Evolutionary conservation across 2,329 filamentous ascomycete species (phyloP), one percentile per base, ranked within the genome.

Genomic region (Cytospora leucostoma): DNA sequence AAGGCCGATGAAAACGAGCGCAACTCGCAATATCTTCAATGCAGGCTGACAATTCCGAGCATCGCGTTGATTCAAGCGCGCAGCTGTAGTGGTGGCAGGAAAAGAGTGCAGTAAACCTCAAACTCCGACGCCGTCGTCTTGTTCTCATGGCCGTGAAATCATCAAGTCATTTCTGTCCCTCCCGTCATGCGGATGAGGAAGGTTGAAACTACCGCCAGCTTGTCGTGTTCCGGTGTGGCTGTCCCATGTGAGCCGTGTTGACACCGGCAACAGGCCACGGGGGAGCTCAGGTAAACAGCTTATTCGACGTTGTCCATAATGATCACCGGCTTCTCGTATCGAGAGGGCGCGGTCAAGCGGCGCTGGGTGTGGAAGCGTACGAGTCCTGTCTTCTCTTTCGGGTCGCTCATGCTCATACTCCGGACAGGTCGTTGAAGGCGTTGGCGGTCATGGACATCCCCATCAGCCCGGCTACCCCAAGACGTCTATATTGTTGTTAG

Each of bases 391-490:
- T 65, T 65, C 54, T 77, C 78, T 6, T 75, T 74, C 50, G 82
- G 81, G 17, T 77, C 77, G 49, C 77, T 79, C 68, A 83, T 73
- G 56, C 76, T 75, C 60, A 74, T 68, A 5, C 76, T 74, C 35
- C 73, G 78, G 68, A 73, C 73, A 17, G 81, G 80, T 44, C 77
- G 76, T 47, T 77, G 84, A 80, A 91, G 87, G 72, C 90, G 88
- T 69, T 87, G 82, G 67, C 84, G 84, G 76, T 96, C 90, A 76
- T 96, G 90, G 69, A 89, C 84, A 76, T 97, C 93, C 73, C 92
- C 93, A 71, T 95, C 93, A 71, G 92, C 91, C 76, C 93, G 89
- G 78, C 92, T 97, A 73, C 93, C 93, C 93, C 93, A 97, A 59
- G 93, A 94, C 52, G 93, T 97, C 93, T 97, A 73, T 13, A 56